Evolutionary conservation across 1,139 yeast species (phyloP), one percentile per base, ranked within the genome.

Genomic region (Diutina neorugosa): DNA sequence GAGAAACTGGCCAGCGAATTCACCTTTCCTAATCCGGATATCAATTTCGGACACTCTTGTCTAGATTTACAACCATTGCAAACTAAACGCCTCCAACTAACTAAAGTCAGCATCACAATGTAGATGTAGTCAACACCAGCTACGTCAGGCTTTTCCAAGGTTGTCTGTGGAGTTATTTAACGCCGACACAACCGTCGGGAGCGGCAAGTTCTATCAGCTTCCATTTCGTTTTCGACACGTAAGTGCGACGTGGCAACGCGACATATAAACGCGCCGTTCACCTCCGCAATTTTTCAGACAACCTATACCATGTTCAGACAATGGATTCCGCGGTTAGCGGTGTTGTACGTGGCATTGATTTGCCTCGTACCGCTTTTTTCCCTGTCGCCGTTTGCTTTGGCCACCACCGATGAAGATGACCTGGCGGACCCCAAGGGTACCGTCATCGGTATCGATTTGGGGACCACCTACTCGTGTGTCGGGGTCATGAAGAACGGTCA

Each of bases 381-480:
- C 20, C 40, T 25, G 40, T 27, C 50, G 14, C 50, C 31, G 50
- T 46, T 46, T 46, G 50, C 50, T 11, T 18, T 46, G 27, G 50
- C 50, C 18, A n/a, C 37, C 18, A n/a, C 40, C 6, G 50, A 46
- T 11, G 50, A 46, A 12, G 50, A 46, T 9, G 50, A 34, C 40
- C 46, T 43, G 46, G 46, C n/a, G 2, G 34, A 44, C 34, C 37
- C 44, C n/a, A 44, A 54, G 34, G 55, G 27, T 46, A 54, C 50
- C 59, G 52, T 70, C 80, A 91, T 84, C 63, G 91, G 91, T 72
- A 84, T 84, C 72, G 91, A 84, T 76, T 83, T 84, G 77, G 91
- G 91, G 73, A 84, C 91, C 57, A 84, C 91, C 55, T 84, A 84
- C 74, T 84, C 90, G 53, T 84, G 91, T 80, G 91, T 84, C 61